A percentile compares a stretch with the other conserved stretches of the same genome.
Evolutionary conservation across 2,329 filamentous ascomycete species (phyloP).

Genomic region (Thielaviopsis populi): DNA sequence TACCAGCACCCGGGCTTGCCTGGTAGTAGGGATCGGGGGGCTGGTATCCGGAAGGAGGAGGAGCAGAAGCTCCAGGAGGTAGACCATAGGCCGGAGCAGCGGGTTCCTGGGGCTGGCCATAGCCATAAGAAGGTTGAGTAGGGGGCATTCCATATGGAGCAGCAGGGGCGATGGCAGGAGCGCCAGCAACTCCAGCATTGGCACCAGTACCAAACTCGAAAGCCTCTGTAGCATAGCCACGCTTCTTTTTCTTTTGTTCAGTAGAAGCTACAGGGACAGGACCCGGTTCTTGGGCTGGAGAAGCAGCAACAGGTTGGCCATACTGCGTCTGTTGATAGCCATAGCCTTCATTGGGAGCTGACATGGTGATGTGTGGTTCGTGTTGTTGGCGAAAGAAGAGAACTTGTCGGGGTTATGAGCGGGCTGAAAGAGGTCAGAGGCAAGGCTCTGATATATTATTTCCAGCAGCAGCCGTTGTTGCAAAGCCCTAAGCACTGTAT

Average conservation of each 20-base stretch:
- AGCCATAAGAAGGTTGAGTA: conserved; percentile 38
- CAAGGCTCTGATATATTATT: conserved; percentile 4
- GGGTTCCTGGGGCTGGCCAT: conserved; percentile 39
- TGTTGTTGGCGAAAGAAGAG: conserved; percentile 20
- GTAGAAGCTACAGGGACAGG: conserved; percentile 19
- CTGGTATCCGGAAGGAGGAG: conserved; percentile 46
- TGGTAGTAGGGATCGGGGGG: conserved; percentile 53
- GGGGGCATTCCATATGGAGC: conserved; percentile 37
- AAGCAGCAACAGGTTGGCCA: conserved; percentile 25
- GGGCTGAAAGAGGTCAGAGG: conserved; percentile 2
- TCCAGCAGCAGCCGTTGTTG: neutral
- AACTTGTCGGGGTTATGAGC: conserved; percentile 19
- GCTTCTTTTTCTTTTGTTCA: conserved; percentile 68
- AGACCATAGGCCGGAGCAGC: conserved; percentile 30
- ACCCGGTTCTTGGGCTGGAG: conserved; percentile 21
- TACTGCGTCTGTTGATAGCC: conserved; percentile 35
- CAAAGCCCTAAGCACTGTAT: neutral
- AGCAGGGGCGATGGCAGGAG: conserved; percentile 28
- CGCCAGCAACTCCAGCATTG: conserved; percentile 46
- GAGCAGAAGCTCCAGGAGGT: conserved; percentile 22
- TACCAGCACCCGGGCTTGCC: conserved; percentile 25
- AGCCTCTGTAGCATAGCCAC: conserved; percentile 83
- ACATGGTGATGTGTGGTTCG: conserved; percentile 28
- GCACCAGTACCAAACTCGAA: conserved; percentile 84
- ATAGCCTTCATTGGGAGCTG: conserved; percentile 40